Percentiles rank a stretch among this genome's conserved stretches.
These are phyloP conservation scores for Trichoderma koningii DNA, from an alignment of 2,329 filamentous ascomycete species.

Conservation along the genomic window DNA sequence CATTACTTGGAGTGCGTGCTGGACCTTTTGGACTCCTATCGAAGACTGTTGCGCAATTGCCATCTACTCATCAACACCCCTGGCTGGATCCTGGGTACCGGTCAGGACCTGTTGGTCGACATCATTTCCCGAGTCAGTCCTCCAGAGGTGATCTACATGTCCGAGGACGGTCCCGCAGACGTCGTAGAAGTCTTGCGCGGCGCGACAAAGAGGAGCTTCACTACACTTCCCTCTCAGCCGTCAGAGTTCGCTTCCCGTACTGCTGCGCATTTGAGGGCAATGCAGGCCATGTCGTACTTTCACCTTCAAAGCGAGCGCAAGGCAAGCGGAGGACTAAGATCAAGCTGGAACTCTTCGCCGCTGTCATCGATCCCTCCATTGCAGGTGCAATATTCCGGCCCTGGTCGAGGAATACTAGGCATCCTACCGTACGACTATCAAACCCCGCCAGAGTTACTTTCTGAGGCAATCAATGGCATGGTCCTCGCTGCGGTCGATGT, in stretches of 20 bases:
- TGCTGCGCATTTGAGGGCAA: slow-evolving; percentile 65
- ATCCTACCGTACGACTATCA: slow-evolving; percentile 69
- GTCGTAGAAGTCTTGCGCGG: slow-evolving; percentile 56
- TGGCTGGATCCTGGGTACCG: slow-evolving; percentile 72
- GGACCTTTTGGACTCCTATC: slow-evolving; percentile 64
- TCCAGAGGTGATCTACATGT: slow-evolving; percentile 69
- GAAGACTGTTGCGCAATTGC: slow-evolving; percentile 45
- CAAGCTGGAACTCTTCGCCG: slow-evolving; percentile 56
- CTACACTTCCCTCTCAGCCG: slow-evolving; percentile 60
- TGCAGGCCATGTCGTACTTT: slow-evolving; percentile 82
- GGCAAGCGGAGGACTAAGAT: slow-evolving; percentile 1
- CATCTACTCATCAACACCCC: slow-evolving; percentile 74
- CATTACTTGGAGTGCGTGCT: slow-evolving; percentile 66
- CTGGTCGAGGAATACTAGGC: slow-evolving; percentile 58
- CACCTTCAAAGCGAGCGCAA: slow-evolving; percentile 47
- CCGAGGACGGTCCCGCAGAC: slow-evolving; percentile 60
- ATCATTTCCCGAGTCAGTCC: slow-evolving; percentile 58
- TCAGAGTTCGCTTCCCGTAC: slow-evolving; percentile 60
- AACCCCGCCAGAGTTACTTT: slow-evolving; percentile 58
- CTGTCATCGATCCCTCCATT: slow-evolving; percentile 61
- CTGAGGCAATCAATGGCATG: slow-evolving; percentile 69
- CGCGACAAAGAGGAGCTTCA: slow-evolving; percentile 48
- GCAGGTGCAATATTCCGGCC: slow-evolving; percentile 60
- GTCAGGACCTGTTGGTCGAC: slow-evolving; percentile 63
- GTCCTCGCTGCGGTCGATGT: slow-evolving; percentile 67